phyloP scores from a whole-genome alignment of 768 basidiomycete species.

The Collybiopsis confluens region DNA sequence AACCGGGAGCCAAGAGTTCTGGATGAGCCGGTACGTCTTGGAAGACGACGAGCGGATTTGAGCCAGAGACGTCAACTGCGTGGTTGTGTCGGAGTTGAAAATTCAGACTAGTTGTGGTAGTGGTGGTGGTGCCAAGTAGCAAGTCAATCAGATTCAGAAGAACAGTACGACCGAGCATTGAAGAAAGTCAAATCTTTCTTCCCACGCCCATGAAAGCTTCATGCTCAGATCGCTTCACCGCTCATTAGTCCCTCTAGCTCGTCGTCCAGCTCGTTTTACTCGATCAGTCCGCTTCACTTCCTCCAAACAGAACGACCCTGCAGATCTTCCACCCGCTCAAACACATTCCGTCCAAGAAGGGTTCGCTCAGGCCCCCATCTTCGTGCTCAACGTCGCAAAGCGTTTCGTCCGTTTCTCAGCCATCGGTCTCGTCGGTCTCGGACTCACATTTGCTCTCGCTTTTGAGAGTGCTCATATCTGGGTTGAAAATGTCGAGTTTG shows the following conservation, averaged over 20 bases:
- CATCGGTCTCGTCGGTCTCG: slow-evolving; percentile 38
- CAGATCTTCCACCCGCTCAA: slow-evolving; percentile 4
- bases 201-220: neutral
- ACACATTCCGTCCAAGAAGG: slow-evolving; percentile 8
- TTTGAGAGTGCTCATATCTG: slow-evolving; percentile 59
- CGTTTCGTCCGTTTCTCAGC: slow-evolving; percentile 49
- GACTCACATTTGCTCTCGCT: slow-evolving; percentile 38
- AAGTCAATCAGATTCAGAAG: slow-evolving; percentile 39
- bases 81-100: slow-evolving; percentile 65
- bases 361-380: slow-evolving; percentile 21
- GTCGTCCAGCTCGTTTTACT: neutral
- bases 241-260: neutral
- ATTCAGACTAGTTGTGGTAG: slow-evolving; percentile 20
- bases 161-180: slow-evolving; percentile 17
- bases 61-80: slow-evolving; percentile 35
- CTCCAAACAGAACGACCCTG: neutral
- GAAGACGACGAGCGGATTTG: slow-evolving; percentile 47
- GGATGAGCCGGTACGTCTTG: slow-evolving; percentile 35
- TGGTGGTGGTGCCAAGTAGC: slow-evolving; percentile 15
- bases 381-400: slow-evolving; percentile 39
- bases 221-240: neutral
- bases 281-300: neutral
- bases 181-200: too few relatives aligned
- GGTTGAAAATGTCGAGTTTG: slow-evolving; percentile 53
- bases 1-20: slow-evolving; percentile 12